Percentiles rank a stretch among this genome's conserved stretches.
phyloP scores from a whole-genome alignment of 352 stramenopile genomes.

The Elongisporangium undulatum region DNA sequence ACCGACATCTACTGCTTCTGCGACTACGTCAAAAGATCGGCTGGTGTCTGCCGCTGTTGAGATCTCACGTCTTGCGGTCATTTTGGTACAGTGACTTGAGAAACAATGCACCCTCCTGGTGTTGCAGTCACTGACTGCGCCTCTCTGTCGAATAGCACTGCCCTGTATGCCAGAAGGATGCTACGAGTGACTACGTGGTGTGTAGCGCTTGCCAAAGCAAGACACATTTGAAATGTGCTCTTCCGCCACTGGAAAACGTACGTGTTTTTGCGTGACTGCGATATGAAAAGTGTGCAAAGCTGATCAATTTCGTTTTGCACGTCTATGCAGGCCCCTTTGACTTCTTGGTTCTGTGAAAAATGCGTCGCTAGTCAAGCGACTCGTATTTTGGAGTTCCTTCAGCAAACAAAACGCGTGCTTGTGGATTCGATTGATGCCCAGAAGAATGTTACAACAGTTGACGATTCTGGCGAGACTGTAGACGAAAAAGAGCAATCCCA shows the following conservation, averaged over 20 bases:
- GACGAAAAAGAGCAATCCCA: background rate
- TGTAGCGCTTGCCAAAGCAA: slow-evolving; percentile 58
- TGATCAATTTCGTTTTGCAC: background rate
- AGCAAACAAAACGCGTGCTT: slow-evolving; percentile 54
- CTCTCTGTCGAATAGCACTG: slow-evolving; percentile 29
- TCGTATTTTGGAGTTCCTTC: slow-evolving; percentile 59
- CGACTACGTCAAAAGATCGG: slow-evolving; percentile 2
- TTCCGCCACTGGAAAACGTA: slow-evolving; percentile 25
- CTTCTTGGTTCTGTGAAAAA: slow-evolving; percentile 53
- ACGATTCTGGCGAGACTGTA: background rate
- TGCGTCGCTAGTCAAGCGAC: slow-evolving; percentile 48
- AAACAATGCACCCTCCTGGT: background rate
- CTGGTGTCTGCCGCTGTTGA: slow-evolving; percentile 13
- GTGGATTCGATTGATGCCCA: slow-evolving; percentile 27
- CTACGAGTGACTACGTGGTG: slow-evolving; percentile 27
- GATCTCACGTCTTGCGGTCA: slow-evolving; percentile 12
- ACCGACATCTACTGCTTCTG: background rate
- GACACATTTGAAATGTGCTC: slow-evolving; percentile 52
- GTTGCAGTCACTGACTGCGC: slow-evolving; percentile 1
- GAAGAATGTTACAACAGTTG: slow-evolving; percentile 4
- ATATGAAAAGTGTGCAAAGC: background rate
- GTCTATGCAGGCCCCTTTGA: slow-evolving; percentile 6
- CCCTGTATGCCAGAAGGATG: slow-evolving; percentile 38
- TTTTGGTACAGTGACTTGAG: slow-evolving; percentile 2
- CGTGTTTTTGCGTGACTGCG: background rate